phyloP scores from a whole-genome alignment of 192 early-diverging fungal genomes.

The Entomortierella lignicola region DNA sequence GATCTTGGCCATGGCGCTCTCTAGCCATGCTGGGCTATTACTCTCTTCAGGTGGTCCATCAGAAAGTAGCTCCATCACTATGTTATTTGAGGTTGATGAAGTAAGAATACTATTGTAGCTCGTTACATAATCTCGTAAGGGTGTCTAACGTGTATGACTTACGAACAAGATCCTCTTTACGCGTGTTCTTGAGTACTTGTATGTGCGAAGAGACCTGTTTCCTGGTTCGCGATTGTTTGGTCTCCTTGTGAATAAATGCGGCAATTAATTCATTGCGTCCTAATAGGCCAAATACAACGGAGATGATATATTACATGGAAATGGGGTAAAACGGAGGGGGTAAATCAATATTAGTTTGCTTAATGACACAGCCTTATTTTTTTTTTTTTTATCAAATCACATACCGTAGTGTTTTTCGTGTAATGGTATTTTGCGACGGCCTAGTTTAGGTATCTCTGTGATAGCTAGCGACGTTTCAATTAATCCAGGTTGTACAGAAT shows the following conservation, averaged over 20 bases:
- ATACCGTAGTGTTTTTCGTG: conserved; percentile 64
- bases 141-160: too few species aligned
- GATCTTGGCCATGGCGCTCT: conserved; percentile 28
- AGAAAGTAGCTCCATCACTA: conserved; percentile 47
- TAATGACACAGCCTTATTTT: not conserved
- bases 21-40: conserved; percentile 22
- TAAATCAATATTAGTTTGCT: not conserved
- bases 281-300: conserved; percentile 2
- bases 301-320: conserved; percentile 16
- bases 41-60: conserved; percentile 38
- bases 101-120: too few species aligned
- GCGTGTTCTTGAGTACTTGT: conserved; percentile 80
- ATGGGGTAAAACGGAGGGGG: not conserved
- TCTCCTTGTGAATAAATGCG: conserved; percentile 77
- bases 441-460: conserved; percentile 51
- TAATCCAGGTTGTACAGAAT: too few species aligned
- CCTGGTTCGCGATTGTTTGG: conserved; percentile 69
- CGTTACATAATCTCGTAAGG: too few species aligned
- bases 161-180: conserved; percentile 64
- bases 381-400: not conserved
- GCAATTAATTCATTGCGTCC: conserved; percentile 82
- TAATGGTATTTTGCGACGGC: conserved; percentile 62
- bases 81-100: too few species aligned
- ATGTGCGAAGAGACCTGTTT: conserved; percentile 87
- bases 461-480: conserved; percentile 4